Evolutionary conservation across 768 basidiomycete species (phyloP).

Genomic region (Myochromella boudieri): DNA sequence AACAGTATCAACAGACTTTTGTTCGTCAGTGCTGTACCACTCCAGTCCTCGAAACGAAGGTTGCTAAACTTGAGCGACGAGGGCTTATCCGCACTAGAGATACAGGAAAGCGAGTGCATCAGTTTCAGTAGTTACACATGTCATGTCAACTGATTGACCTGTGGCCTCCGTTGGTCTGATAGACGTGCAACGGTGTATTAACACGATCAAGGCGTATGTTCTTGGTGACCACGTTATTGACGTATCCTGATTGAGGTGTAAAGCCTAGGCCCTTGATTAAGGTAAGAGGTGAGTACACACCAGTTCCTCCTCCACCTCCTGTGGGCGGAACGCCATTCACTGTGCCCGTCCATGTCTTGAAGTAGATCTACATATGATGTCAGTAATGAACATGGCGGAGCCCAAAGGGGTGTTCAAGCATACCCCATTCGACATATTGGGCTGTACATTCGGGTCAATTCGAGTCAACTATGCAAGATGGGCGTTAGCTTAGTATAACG

Average conservation of each 20-base stretch:
- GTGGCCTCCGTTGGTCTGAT: constrained; percentile 51
- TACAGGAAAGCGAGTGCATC: not conserved
- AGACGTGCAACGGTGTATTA: constrained; percentile 43
- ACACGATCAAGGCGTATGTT: constrained; percentile 49
- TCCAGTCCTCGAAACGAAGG: constrained; percentile 45
- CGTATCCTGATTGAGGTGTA: constrained; percentile 34
- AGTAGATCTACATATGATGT: constrained; percentile 40
- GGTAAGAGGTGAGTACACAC: constrained; percentile 22
- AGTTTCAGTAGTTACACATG: not conserved
- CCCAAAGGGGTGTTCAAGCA: constrained; percentile 9
- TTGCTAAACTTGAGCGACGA: constrained; percentile 48
- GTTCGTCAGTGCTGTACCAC: constrained; percentile 43
- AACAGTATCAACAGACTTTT: constrained; percentile 26
- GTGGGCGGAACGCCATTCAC: constrained; percentile 54
- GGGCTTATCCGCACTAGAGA: constrained; percentile 44
- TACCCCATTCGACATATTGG: constrained; percentile 56
- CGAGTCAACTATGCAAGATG: constrained; percentile 38
- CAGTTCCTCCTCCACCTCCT: constrained; percentile 54
- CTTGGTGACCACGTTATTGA: constrained; percentile 41
- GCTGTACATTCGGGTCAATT: constrained; percentile 47
- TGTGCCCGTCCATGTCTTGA: constrained; percentile 56
- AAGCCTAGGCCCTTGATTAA: not conserved
- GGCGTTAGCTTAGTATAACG: not conserved
- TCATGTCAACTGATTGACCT: constrained; percentile 27
- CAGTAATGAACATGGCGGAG: not conserved